These are phyloP conservation scores for Phaeoacremonium minimum DNA, from an alignment of 2,329 filamentous ascomycete genomes.

Conservation along the genomic window DNA sequence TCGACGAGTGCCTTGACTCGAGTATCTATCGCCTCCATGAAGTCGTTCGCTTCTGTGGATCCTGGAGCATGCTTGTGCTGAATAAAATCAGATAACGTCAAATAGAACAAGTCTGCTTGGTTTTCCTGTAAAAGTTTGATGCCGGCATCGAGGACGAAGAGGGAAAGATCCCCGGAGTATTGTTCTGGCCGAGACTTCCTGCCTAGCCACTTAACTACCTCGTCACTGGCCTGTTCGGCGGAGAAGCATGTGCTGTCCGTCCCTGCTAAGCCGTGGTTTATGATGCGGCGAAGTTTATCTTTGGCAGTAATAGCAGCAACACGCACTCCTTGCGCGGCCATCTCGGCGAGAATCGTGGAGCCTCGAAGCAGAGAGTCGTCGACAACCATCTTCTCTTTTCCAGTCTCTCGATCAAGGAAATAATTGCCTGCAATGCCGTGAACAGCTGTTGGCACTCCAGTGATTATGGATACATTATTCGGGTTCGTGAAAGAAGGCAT, in stretches of 20 bases:
- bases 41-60: constrained; percentile 27
- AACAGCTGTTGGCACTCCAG: constrained; percentile 28
- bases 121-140: constrained; percentile 32
- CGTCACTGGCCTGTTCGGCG: constrained; percentile 26
- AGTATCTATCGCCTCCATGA: constrained; percentile 27
- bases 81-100: constrained; percentile 38
- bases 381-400: constrained; percentile 32
- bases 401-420: constrained; percentile 32
- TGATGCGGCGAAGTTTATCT: constrained; percentile 35
- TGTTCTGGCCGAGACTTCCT: constrained; percentile 25
- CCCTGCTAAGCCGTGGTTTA: constrained; percentile 26
- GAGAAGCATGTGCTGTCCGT: constrained; percentile 32
- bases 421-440: constrained; percentile 39
- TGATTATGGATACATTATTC: constrained; percentile 40
- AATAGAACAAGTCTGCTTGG: constrained; percentile 32
- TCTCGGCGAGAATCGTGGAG: constrained; percentile 33
- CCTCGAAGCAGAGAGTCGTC: constrained; percentile 34
- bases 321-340: constrained; percentile 30
- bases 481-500: constrained; percentile 41
- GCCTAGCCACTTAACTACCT: constrained; percentile 31
- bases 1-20: constrained; percentile 23
- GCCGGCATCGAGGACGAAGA: constrained; percentile 37
- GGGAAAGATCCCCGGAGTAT: constrained; percentile 36
- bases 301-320: constrained; percentile 38
- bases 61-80: constrained; percentile 36